Conservation (phyloP, 2,329 filamentous ascomycete species). For the Stagonosporopsis tanaceti region DNA sequence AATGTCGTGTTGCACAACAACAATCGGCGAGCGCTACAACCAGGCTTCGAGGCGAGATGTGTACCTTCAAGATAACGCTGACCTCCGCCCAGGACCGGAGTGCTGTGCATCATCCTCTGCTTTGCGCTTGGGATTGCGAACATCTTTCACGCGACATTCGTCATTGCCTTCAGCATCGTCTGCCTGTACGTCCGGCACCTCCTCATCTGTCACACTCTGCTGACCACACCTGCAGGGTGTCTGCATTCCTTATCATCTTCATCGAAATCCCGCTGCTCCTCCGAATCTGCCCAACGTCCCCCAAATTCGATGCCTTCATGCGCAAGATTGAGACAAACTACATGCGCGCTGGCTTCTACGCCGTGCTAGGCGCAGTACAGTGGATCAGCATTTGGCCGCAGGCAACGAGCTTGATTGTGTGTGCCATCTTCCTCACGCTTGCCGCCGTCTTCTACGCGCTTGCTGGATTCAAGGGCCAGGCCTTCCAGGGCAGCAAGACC, state of each 20-base stretch:
- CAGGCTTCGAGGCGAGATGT: background rate
- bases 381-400: slow-evolving; percentile 77
- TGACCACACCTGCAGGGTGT: slow-evolving; percentile 49
- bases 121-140: slow-evolving; percentile 74
- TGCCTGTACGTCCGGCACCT: slow-evolving; percentile 53
- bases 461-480: slow-evolving; percentile 82
- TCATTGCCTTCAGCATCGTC: slow-evolving; percentile 66
- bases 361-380: slow-evolving; percentile 79
- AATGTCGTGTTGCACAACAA: background rate
- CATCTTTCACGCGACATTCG: slow-evolving; percentile 67
- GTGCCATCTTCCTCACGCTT: slow-evolving; percentile 80
- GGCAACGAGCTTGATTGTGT: slow-evolving; percentile 80
- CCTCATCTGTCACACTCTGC: background rate
- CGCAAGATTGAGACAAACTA: slow-evolving; percentile 95
- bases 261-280: slow-evolving; percentile 88
- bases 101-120: slow-evolving; percentile 70
- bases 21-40: background rate
- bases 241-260: slow-evolving; percentile 60
- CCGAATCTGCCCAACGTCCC: slow-evolving; percentile 94
- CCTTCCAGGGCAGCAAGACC: slow-evolving; percentile 92
- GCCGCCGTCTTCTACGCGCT: slow-evolving; percentile 82
- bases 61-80: slow-evolving; percentile 10
- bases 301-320: slow-evolving; percentile 86
- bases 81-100: slow-evolving; percentile 57
- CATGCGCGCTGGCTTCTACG: slow-evolving; percentile 90